phyloP scores from a whole-genome alignment of 2,329 filamentous ascomycete species.

The Dactylella cylindrospora region DNA sequence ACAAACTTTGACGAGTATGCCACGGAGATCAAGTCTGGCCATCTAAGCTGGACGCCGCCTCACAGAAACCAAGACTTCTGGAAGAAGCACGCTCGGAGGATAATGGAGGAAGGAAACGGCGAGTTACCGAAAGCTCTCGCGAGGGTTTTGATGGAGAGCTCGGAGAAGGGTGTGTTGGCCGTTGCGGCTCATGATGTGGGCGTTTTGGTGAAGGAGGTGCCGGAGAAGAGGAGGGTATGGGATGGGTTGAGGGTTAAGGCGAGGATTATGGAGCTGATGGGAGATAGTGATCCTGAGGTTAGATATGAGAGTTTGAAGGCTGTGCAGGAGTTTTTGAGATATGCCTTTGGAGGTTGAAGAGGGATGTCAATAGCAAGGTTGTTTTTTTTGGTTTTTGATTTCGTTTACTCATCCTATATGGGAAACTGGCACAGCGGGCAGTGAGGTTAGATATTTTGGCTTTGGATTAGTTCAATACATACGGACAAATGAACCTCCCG shows the following conservation, averaged over 20 bases:
- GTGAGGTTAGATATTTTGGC: background rate
- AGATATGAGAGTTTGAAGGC: slow-evolving; percentile 90
- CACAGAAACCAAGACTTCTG: slow-evolving; percentile 86
- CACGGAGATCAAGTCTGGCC: slow-evolving; percentile 79
- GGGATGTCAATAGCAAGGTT: background rate
- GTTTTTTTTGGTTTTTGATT: background rate
- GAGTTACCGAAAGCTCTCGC: slow-evolving; percentile 76
- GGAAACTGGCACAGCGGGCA: no score
- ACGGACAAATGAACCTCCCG: no score
- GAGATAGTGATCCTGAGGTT: slow-evolving; percentile 80
- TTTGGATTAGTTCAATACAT: background rate
- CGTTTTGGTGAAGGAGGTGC: slow-evolving; percentile 83
- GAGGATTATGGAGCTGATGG: slow-evolving; percentile 91
- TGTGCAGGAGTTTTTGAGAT: slow-evolving; percentile 74
- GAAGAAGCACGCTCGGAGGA: slow-evolving; percentile 84
- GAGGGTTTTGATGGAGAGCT: slow-evolving; percentile 78
- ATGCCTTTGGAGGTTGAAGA: slow-evolving; percentile 59
- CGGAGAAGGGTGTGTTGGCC: slow-evolving; percentile 85
- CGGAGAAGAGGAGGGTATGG: slow-evolving; percentile 75
- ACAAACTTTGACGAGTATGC: slow-evolving; percentile 86
- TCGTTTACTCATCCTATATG: slow-evolving; percentile 5
- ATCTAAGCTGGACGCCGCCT: slow-evolving; percentile 88
- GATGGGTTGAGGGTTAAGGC: slow-evolving; percentile 84
- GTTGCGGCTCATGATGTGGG: slow-evolving; percentile 93
- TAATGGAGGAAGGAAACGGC: slow-evolving; percentile 79